Conservation (phyloP, 177 flowering plant species). For the Tripterygium wilfordii region DNA sequence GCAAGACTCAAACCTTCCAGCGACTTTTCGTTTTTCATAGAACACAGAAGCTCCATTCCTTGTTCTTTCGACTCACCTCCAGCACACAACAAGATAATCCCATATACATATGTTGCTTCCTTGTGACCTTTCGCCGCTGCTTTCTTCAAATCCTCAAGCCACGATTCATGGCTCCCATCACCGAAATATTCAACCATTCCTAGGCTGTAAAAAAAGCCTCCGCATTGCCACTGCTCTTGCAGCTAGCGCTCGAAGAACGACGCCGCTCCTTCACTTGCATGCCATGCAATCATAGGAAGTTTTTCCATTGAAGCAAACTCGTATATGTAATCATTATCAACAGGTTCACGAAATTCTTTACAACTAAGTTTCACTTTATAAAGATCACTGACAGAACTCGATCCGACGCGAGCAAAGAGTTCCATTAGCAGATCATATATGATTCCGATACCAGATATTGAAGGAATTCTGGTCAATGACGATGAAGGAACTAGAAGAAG, state of each 20-base stretch:
- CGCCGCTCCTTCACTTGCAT: background rate
- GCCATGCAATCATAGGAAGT: background rate
- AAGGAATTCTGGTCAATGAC: too few relatives aligned
- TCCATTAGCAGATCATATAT: background rate
- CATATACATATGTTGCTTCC: conserved; percentile 10
- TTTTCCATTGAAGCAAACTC: background rate
- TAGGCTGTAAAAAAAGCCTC: background rate
- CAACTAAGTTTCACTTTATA: conserved; percentile 1
- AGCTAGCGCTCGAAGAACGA: background rate
- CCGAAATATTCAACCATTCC: conserved; percentile 8
- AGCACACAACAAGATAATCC: conserved; percentile 1
- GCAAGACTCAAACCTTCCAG: background rate
- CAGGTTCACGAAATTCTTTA: conserved; percentile 1
- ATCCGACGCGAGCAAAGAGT: conserved; percentile 2
- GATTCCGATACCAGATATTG: too few relatives aligned
- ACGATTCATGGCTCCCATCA: background rate
- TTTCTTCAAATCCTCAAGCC: background rate
- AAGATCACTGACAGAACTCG: background rate
- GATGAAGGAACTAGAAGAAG: too few relatives aligned
- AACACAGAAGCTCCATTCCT: conserved; percentile 1
- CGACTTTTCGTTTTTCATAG: too few relatives aligned
- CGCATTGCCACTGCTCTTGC: conserved; percentile 1
- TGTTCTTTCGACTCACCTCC: conserved; percentile 1
- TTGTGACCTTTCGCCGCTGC: conserved; percentile 7
- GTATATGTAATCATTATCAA: background rate